A percentile compares a stretch with the other conserved stretches of the same genome.
Evolutionary conservation across 2,329 filamentous ascomycete species (phyloP).

Genomic region (Chrysoporthe austroafricana): DNA sequence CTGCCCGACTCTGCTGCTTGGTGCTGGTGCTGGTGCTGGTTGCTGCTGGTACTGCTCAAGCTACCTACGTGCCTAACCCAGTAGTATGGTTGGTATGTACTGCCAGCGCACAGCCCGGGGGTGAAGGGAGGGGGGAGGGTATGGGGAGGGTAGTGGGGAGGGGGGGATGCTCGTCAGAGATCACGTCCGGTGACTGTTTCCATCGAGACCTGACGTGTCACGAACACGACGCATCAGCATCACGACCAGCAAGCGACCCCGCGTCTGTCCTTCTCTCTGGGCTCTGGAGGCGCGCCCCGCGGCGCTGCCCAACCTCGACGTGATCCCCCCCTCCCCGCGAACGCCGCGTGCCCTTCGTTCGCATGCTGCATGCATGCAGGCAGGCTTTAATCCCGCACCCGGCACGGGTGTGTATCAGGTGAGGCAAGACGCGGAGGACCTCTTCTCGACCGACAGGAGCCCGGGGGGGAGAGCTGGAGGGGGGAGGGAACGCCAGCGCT

Average conservation of each 20-base stretch:
- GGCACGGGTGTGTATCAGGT: constrained; percentile 13
- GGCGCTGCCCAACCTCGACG: background rate
- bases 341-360: background rate
- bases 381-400: constrained; percentile 8
- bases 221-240: background rate
- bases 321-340: background rate
- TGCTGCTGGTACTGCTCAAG: too few relatives aligned
- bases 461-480: background rate
- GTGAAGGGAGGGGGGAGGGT: too few relatives aligned
- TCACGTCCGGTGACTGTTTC: background rate
- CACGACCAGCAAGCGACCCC: background rate
- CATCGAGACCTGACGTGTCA: constrained; percentile 5
- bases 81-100: background rate
- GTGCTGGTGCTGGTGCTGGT: too few relatives aligned
- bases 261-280: background rate
- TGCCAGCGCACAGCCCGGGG: constrained; percentile 2
- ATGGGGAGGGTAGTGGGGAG: too few relatives aligned
- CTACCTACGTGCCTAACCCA: background rate
- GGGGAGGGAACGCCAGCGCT: constrained; percentile 10
- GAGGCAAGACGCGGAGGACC: constrained; percentile 10
- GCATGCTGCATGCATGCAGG: constrained; percentile 2
- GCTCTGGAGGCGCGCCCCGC: background rate
- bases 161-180: background rate
- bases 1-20: constrained; percentile 4
- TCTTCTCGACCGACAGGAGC: background rate